Conservation (phyloP, 495 filamentous ascomycete genomes). For the Penicillium cinerascens region DNA sequence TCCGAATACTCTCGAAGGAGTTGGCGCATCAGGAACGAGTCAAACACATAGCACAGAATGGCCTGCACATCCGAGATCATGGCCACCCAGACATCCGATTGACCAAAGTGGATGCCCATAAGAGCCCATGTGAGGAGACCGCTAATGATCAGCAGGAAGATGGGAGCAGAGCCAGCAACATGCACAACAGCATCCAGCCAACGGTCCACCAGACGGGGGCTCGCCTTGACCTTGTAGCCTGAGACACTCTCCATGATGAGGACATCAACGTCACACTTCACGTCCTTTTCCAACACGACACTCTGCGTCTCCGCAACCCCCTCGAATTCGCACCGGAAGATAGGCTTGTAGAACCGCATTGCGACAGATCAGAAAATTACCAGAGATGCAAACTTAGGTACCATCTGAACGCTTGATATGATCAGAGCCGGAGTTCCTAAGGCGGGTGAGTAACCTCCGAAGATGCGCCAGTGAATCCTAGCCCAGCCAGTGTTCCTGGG, state of each 20-base stretch:
- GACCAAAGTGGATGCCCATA: conserved; percentile 27
- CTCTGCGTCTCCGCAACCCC: conserved; percentile 21
- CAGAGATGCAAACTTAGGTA: too few relatives aligned
- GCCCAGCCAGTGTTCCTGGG: neutral
- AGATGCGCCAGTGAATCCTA: neutral
- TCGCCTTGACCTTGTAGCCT: conserved; percentile 17
- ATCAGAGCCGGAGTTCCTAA: neutral
- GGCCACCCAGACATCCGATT: conserved; percentile 33
- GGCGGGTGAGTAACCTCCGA: neutral
- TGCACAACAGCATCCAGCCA: conserved; percentile 30
- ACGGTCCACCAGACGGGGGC: conserved; percentile 24
- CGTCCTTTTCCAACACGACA: neutral
- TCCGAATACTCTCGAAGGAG: conserved; percentile 29
- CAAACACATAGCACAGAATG: conserved; percentile 36
- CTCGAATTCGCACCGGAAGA: conserved; percentile 16
- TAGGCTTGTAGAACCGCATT: conserved; percentile 11
- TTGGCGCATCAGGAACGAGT: conserved; percentile 39
- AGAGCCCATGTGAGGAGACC: conserved; percentile 27
- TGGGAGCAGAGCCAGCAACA: conserved; percentile 23
- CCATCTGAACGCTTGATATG: neutral
- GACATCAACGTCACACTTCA: neutral
- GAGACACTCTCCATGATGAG: conserved; percentile 3
- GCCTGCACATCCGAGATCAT: conserved; percentile 36
- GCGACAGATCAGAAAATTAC: neutral
- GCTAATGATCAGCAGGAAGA: conserved; percentile 25